A percentile compares a stretch with the other conserved stretches of the same genome.
phyloP scores from a whole-genome alignment of 345 rosid species.

The Dipteronia sinensis region DNA sequence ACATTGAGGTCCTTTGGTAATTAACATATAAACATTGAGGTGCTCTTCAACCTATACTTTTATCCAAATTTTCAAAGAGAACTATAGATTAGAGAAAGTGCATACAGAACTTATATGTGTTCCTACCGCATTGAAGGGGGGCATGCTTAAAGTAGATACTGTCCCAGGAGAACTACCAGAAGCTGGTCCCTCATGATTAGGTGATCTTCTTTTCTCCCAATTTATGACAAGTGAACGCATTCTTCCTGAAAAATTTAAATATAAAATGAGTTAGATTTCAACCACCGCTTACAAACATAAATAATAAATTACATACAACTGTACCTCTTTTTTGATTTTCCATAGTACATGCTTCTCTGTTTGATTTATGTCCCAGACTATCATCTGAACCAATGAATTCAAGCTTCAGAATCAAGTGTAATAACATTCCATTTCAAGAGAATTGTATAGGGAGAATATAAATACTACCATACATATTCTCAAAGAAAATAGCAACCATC shows the following conservation, averaged over 20 bases:
- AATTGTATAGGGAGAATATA: background rate
- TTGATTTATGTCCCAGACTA: constrained; percentile 49
- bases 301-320: constrained; percentile 16
- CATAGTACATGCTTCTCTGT: constrained; percentile 48
- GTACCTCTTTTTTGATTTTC: constrained; percentile 80
- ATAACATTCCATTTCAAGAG: background rate
- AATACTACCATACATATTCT: background rate
- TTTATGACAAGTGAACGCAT: constrained; percentile 59
- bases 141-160: constrained; percentile 45
- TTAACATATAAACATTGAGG: background rate
- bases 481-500: background rate
- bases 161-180: constrained; percentile 42
- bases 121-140: constrained; percentile 54
- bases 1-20: background rate
- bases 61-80: background rate
- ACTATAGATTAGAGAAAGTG: background rate
- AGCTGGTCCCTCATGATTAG: constrained; percentile 54
- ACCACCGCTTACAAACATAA: constrained; percentile 19
- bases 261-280: constrained; percentile 22
- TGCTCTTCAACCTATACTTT: background rate
- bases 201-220: constrained; percentile 72
- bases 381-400: constrained; percentile 56
- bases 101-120: constrained; percentile 10
- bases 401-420: constrained; percentile 14
- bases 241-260: constrained; percentile 52